Percentiles rank a stretch among this genome's conserved stretches.
These are phyloP conservation scores for Aspergillus luchuensis DNA, from an alignment of 2,329 filamentous ascomycete genomes.

Conservation along the genomic window DNA sequence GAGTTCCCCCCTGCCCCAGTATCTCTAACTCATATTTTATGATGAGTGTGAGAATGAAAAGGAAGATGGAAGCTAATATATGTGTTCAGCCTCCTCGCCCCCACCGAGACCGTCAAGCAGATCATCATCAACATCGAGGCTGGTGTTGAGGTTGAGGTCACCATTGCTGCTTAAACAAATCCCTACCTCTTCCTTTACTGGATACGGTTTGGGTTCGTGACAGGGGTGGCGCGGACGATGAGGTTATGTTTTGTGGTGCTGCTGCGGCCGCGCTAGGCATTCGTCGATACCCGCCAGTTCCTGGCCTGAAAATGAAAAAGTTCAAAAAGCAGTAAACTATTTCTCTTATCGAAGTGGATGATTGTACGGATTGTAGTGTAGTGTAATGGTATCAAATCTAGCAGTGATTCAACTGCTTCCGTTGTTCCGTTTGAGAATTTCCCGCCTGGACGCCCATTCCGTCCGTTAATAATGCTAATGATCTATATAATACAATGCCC, in stretches of 20 bases:
- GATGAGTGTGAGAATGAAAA: too few relatives aligned
- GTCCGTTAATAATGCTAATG: slow-evolving; percentile 6
- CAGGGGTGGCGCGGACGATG: slow-evolving; percentile 23
- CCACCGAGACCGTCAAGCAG: slow-evolving; percentile 73
- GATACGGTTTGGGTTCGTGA: background rate
- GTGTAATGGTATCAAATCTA: background rate
- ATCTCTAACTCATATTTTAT: too few relatives aligned
- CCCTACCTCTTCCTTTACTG: slow-evolving; percentile 2
- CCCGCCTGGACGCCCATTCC: slow-evolving; percentile 2
- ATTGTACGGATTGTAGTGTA: background rate
- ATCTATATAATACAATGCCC: slow-evolving; percentile 10
- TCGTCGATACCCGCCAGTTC: slow-evolving; percentile 35
- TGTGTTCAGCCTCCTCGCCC: slow-evolving; percentile 74
- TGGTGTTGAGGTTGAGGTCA: slow-evolving; percentile 57
- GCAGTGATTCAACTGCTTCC: background rate
- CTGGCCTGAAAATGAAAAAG: slow-evolving; percentile 35
- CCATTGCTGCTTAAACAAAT: slow-evolving; percentile 52
- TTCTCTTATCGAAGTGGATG: background rate
- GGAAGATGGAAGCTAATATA: slow-evolving; percentile 17
- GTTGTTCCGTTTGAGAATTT: background rate
- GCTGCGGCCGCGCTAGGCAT: slow-evolving; percentile 13
- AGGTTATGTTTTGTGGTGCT: slow-evolving; percentile 20
- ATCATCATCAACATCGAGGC: slow-evolving; percentile 59
- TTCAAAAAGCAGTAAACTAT: slow-evolving; percentile 31
- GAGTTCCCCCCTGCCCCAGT: slow-evolving; percentile 40